phyloP scores from a whole-genome alignment of 2,329 filamentous ascomycete species.

The Penicillium sp. region DNA sequence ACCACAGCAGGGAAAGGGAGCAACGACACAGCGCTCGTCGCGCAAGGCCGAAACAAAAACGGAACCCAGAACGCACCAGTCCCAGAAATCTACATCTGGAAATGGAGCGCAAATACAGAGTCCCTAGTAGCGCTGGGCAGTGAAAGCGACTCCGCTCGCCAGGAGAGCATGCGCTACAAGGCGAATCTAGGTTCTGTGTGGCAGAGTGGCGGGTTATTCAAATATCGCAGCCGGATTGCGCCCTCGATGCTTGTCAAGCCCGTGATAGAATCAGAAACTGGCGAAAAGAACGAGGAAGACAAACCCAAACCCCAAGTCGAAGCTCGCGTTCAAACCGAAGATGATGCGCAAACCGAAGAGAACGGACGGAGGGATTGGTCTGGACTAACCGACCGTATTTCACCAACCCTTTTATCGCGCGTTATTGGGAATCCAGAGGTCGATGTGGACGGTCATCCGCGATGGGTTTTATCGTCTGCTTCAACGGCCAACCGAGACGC shows the following conservation, averaged over 20 bases:
- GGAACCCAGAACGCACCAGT: constrained; percentile 7
- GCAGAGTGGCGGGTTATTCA: constrained; percentile 50
- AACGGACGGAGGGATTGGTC: constrained; percentile 56
- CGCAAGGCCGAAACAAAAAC: constrained; percentile 16
- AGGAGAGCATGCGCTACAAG: constrained; percentile 53
- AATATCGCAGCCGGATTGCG: constrained; percentile 41
- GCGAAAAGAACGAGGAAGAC: constrained; percentile 13
- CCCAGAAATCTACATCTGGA: constrained; percentile 53
- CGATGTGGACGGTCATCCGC: constrained; percentile 42
- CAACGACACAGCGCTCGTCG: constrained; percentile 18
- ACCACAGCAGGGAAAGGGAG: constrained; percentile 19
- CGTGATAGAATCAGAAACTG: not conserved
- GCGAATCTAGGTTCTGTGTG: constrained; percentile 59
- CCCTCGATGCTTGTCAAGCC: constrained; percentile 49
- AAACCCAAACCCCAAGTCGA: not conserved
- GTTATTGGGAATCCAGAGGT: constrained; percentile 47
- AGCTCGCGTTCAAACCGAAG: constrained; percentile 16
- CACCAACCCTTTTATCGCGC: constrained; percentile 49
- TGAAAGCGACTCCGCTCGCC: constrained; percentile 38
- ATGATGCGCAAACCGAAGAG: constrained; percentile 29
- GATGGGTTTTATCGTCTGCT: constrained; percentile 59
- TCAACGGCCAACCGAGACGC: constrained; percentile 57
- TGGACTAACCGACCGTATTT: constrained; percentile 53
- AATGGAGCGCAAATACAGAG: constrained; percentile 51
- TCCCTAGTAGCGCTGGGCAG: constrained; percentile 35